A percentile compares a stretch with the other conserved stretches of the same genome.
Conservation (phyloP, 202 grass and related monocot genomes). For the Carex arenaria region DNA sequence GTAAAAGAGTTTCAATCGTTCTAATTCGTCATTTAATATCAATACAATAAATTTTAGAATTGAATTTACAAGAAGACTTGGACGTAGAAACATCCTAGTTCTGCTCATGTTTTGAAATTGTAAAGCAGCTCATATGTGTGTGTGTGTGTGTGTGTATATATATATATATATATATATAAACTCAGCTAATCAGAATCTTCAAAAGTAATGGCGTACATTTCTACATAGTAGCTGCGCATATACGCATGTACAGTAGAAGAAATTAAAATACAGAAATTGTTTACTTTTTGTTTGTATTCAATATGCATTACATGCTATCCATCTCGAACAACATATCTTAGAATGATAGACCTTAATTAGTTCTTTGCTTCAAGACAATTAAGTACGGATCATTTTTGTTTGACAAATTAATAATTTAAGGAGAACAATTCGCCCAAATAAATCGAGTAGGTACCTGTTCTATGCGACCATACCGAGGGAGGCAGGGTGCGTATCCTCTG, state of each 20-base stretch:
- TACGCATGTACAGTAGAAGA: neutral
- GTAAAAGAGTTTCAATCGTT: no score
- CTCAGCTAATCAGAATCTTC: neutral
- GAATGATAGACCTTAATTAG: neutral
- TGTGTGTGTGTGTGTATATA: neutral
- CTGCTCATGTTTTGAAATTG: neutral
- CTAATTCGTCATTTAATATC: no score
- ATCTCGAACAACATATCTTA: neutral
- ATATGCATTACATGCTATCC: conserved; percentile 1
- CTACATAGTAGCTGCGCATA: neutral
- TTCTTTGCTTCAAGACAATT: neutral
- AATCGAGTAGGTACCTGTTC: no score
- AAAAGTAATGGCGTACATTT: neutral
- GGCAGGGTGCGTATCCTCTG: no score
- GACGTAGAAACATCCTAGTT: no score
- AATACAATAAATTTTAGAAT: no score
- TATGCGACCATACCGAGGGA: no score
- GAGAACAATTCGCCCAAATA: no score
- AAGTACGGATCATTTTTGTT: neutral
- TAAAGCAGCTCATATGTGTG: neutral
- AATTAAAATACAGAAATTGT: neutral
- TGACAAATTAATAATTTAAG: neutral
- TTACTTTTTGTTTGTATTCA: neutral
- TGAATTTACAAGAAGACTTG: no score
- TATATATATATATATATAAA: no score